Base-by-base conservation (phyloP, 2,329 filamentous ascomycete species). In the Stachybotrys echinatus region DNA sequence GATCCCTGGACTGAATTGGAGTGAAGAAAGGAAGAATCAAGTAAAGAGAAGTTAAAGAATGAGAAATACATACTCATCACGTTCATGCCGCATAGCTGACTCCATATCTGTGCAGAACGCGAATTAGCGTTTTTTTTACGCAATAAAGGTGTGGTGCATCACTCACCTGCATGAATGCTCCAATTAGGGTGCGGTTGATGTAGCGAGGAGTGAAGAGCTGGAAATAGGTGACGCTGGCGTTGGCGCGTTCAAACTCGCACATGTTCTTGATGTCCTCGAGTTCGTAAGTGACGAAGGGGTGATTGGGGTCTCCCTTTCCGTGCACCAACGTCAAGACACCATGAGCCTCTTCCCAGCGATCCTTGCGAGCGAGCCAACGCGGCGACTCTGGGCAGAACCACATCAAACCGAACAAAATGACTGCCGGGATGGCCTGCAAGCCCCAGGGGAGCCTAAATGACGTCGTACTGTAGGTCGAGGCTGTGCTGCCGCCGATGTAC, bases 191-290 rank as follows among this genome's bases (percentile, higher is more conserved):
- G 4, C 79, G 70, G 58, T 74, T 73, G 63, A 79, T 70, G 62
- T 80, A 72, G 83, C 85, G 37, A 81, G 87, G 87, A 56, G 77
- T 80, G 69, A 94, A 79, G 1, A 94, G 77, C 61, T 92, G 87
- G 2, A 84, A 57, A 62, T 88, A 89, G 8, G 80, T 81, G 19
- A 88, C 85, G 55, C 90, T 77, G 14, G 81, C 72, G 62, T 89
- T 87, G 22, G 76, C 71, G 18, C 81, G 77, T 66, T 94, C 88
- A 54, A 92, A 87, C 47, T 89, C 84, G 58, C 86, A 80, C 65
- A 84, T 85, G 38, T 86, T 81, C 55, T 81, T 79, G 62, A 94
- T 92, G 55, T 92, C 87, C 19, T 81, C 71, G 63, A 88, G 71
- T 64, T 94, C 89, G 23, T 73, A 77, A 10, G 68, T 68, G 10